Conservation (phyloP, 805 yeast species). For the Candida saitoana region DNA sequence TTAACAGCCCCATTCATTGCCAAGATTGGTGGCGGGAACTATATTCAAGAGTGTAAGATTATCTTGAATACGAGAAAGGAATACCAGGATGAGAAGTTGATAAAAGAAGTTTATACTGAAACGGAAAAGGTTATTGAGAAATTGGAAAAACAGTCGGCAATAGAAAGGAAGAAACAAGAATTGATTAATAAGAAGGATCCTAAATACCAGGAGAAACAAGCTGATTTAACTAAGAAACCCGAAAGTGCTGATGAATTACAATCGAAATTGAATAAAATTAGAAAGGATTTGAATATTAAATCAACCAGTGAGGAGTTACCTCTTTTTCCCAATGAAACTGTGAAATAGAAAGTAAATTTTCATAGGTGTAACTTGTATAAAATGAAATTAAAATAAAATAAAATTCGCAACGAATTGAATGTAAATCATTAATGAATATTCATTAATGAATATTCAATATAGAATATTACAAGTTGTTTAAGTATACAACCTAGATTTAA, state of each 20-base stretch:
- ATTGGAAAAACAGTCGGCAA: slow-evolving; percentile 70
- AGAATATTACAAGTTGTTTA: too few relatives aligned
- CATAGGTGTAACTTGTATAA: too few relatives aligned
- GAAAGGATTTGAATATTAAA: slow-evolving; percentile 12
- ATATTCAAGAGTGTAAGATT: slow-evolving; percentile 70
- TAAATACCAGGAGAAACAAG: slow-evolving; percentile 13
- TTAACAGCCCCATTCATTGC: slow-evolving; percentile 68
- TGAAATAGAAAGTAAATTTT: background rate
- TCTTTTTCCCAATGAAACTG: background rate
- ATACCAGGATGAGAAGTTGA: slow-evolving; percentile 57
- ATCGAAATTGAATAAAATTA: slow-evolving; percentile 26
- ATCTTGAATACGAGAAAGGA: slow-evolving; percentile 57
- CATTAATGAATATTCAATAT: too few relatives aligned
- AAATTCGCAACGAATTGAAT: too few relatives aligned
- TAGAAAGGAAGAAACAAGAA: slow-evolving; percentile 42
- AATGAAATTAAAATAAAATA: too few relatives aligned
- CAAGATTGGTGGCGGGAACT: slow-evolving; percentile 59
- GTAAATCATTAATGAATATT: too few relatives aligned
- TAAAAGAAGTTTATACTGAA: slow-evolving; percentile 53
- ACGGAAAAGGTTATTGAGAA: slow-evolving; percentile 55
- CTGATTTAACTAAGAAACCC: slow-evolving; percentile 32
- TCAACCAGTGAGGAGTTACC: background rate
- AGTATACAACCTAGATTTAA: too few relatives aligned
- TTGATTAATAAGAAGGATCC: slow-evolving; percentile 14
- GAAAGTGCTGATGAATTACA: slow-evolving; percentile 32